A percentile compares a stretch with the other conserved stretches of the same genome.
phyloP scores from a whole-genome alignment of 768 basidiomycete genomes.

The Hirschioporus abietinus region DNA sequence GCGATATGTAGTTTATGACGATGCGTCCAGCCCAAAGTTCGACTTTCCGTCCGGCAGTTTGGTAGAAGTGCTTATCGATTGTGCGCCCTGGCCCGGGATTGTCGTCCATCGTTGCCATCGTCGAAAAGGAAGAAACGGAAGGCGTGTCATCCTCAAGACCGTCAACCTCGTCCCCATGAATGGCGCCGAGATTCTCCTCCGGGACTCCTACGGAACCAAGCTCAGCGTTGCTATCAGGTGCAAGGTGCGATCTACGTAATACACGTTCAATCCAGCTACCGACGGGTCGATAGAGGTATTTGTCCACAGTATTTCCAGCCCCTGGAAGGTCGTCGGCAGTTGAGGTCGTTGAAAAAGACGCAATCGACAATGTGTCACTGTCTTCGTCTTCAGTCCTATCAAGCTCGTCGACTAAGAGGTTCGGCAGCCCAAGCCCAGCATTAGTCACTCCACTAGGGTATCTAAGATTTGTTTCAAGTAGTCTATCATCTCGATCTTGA shows the following conservation, averaged over 20 bases:
- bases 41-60: not conserved
- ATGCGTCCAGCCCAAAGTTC: not conserved
- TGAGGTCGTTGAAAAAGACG: not conserved
- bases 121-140: not conserved
- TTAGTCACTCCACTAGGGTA: not conserved
- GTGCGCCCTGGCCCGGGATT: not conserved
- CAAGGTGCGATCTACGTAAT: not conserved
- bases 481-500: not conserved
- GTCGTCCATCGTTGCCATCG: not conserved
- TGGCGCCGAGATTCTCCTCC: not conserved
- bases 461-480: not conserved
- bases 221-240: not conserved
- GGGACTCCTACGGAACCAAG: not conserved
- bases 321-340: not conserved
- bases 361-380: not conserved
- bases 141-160: not conserved
- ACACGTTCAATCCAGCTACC: not conserved
- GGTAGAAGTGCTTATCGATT: not conserved
- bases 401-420: not conserved
- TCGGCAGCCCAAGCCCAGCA: not conserved
- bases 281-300: not conserved
- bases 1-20: not conserved
- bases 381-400: not conserved
- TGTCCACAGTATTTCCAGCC: not conserved
- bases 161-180: not conserved